These are phyloP conservation scores for Agaricales sp. DNA, from an alignment of 1,284 basidiomycete genomes.

Conservation along the genomic window DNA sequence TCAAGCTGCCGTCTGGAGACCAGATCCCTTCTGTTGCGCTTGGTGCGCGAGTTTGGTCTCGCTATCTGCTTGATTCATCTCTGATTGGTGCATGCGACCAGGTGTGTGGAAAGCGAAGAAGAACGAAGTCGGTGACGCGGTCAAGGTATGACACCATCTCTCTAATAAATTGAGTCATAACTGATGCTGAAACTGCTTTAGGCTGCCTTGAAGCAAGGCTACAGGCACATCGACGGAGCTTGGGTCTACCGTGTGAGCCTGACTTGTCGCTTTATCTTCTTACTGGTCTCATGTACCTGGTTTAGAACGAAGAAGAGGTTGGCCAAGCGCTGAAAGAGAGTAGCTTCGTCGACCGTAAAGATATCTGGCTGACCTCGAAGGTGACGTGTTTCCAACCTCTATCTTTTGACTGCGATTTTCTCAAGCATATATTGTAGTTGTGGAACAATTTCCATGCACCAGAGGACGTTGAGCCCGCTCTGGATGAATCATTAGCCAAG, in stretches of 20 bases:
- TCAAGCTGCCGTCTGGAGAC: slow-evolving; percentile 48
- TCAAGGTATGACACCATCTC: slow-evolving; percentile 28
- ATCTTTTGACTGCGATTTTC: background rate
- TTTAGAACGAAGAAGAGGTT: slow-evolving; percentile 68
- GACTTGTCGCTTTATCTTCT: background rate
- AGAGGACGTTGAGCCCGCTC: slow-evolving; percentile 52
- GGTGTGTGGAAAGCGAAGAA: slow-evolving; percentile 52
- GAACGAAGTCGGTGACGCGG: slow-evolving; percentile 47
- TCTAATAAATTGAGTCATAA: background rate
- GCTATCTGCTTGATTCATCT: background rate
- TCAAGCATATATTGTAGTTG: slow-evolving; percentile 27
- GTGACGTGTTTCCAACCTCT: slow-evolving; percentile 11
- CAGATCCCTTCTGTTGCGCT: slow-evolving; percentile 52
- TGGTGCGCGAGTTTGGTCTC: slow-evolving; percentile 24
- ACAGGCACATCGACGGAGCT: slow-evolving; percentile 71
- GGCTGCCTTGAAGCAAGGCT: slow-evolving; percentile 48
- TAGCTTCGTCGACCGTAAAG: slow-evolving; percentile 44
- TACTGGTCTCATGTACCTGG: slow-evolving; percentile 7
- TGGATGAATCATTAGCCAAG: slow-evolving; percentile 61
- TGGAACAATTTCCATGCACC: slow-evolving; percentile 63
- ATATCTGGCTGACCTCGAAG: slow-evolving; percentile 59
- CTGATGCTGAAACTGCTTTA: slow-evolving; percentile 15
- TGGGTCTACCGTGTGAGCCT: slow-evolving; percentile 48
- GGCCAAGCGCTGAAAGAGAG: slow-evolving; percentile 53
- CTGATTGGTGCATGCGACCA: slow-evolving; percentile 13